phyloP scores from a whole-genome alignment of 2,329 filamentous ascomycete species.

The Chrysoporthe deuterocubensis region DNA sequence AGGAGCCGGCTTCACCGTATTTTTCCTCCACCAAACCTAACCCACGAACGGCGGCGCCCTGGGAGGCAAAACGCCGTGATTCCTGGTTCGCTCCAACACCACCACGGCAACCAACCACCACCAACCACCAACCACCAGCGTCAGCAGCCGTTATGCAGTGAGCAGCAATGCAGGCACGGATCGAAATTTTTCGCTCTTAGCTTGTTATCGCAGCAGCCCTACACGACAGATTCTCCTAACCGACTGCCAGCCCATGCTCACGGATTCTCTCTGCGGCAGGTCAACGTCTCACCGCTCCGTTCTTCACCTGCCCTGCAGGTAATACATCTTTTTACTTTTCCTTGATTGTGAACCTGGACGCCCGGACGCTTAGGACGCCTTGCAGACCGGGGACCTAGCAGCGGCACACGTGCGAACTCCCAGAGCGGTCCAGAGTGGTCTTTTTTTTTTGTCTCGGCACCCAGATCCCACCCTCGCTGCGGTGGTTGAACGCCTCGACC shows the following conservation, averaged over 20 bases:
- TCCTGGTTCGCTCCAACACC: neutral
- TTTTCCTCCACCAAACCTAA: slow-evolving; percentile 7
- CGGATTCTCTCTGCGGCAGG: slow-evolving; percentile 4
- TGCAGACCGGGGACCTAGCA: slow-evolving; percentile 1
- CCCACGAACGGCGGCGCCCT: neutral
- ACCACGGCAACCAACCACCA: neutral
- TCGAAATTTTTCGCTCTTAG: neutral
- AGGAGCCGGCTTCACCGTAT: slow-evolving; percentile 11
- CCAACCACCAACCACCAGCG: neutral
- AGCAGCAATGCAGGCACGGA: slow-evolving; percentile 17
- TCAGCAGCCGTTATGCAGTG: neutral
- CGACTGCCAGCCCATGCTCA: neutral
- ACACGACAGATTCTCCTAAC: neutral
- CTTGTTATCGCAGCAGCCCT: neutral
- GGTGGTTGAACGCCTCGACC: neutral
- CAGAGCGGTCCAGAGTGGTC: slow-evolving; percentile 3
- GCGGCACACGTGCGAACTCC: slow-evolving; percentile 2
- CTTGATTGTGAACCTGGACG: neutral
- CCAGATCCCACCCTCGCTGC: neutral
- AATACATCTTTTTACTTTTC: neutral
- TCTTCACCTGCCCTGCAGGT: slow-evolving; percentile 6
- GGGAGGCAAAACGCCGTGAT: neutral
- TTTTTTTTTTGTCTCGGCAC: slow-evolving; percentile 5
- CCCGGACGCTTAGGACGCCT: neutral
- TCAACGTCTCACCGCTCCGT: slow-evolving; percentile 13